A percentile compares a stretch with the other conserved stretches of the same genome.
phyloP scores from a whole-genome alignment of 352 stramenopile genomes.

The Globisporangium echinulatum region DNA sequence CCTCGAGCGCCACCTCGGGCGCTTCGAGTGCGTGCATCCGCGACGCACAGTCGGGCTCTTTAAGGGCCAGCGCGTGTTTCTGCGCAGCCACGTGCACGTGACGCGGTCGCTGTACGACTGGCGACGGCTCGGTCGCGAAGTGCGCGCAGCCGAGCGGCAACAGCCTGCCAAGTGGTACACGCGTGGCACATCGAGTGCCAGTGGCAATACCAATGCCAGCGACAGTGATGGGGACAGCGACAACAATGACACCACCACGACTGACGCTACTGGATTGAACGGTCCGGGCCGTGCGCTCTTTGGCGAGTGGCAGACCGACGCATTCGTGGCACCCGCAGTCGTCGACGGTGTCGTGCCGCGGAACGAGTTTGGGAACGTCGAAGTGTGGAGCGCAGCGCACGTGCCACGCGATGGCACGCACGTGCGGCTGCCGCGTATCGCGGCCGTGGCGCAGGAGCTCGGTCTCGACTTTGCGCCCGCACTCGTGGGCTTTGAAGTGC shows the following conservation, averaged over 20 bases:
- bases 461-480: conserved; percentile 77
- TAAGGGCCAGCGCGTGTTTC: conserved; percentile 69
- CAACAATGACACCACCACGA: background rate
- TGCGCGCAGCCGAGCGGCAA: conserved; percentile 42
- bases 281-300: conserved; percentile 30
- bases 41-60: conserved; percentile 70
- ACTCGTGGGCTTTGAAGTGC: conserved; percentile 73
- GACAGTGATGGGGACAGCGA: conserved; percentile 15
- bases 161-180: conserved; percentile 50
- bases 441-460: conserved; percentile 52
- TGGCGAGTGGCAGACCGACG: conserved; percentile 72
- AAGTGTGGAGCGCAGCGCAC: conserved; percentile 76
- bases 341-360: conserved; percentile 67
- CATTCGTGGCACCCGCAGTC: conserved; percentile 38
- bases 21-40: conserved; percentile 60
- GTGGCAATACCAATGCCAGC: conserved; percentile 4
- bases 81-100: conserved; percentile 46
- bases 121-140: conserved; percentile 54
- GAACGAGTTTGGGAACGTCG: conserved; percentile 85
- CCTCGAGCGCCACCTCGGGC: conserved; percentile 63
- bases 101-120: conserved; percentile 63
- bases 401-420: conserved; percentile 54
- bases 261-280: background rate
- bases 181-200: conserved; percentile 5
- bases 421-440: conserved; percentile 54